These are phyloP conservation scores for Daucus carota DNA, from an alignment of 129 eudicot genomes.

Conservation along the genomic window DH1_v3.0 NC_030383.2:58452001-58452500, in stretches of 20 bases:
- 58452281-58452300: not conserved
- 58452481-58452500: not conserved
- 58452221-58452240: not conserved
- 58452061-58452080: slow-evolving; percentile 76
- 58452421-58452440: too few relatives aligned
- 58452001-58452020: slow-evolving; percentile 82
- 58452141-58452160: slow-evolving; percentile 63
- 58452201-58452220: not conserved
- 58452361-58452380: too few relatives aligned
- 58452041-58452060: slow-evolving; percentile 84
- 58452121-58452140: slow-evolving; percentile 51
- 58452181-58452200: not conserved
- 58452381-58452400: too few relatives aligned
- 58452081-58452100: slow-evolving; percentile 50
- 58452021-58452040: slow-evolving; percentile 60
- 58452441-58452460: too few relatives aligned
- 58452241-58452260: not conserved
- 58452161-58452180: slow-evolving; percentile 19
- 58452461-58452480: not conserved
- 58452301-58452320: not conserved
- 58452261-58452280: not conserved
- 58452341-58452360: too few relatives aligned
- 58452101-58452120: slow-evolving; percentile 15
- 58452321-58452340: too few relatives aligned
- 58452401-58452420: too few relatives aligned